phyloP scores from a whole-genome alignment of 495 filamentous ascomycete species.

The Penicillium odoratum region DNA sequence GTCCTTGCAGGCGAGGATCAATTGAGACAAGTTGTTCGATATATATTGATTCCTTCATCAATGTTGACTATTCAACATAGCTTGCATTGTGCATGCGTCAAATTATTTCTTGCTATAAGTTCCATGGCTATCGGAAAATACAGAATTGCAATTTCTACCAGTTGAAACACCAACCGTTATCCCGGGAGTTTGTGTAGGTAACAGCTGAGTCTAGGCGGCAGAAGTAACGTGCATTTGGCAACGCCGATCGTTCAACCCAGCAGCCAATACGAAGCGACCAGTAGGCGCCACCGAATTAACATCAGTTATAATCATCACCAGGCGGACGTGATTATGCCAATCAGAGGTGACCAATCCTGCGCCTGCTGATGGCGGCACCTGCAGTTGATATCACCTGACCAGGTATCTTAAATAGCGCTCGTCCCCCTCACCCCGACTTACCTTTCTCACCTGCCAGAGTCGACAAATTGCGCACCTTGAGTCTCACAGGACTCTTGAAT shows the following conservation, averaged over 20 bases:
- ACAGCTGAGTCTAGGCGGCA: conserved; percentile 4
- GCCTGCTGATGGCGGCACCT: conserved; percentile 2
- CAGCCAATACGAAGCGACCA: conserved; percentile 15
- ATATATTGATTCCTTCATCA: neutral
- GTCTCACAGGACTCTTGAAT: conserved; percentile 30
- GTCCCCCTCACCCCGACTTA: conserved; percentile 14
- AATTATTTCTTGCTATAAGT: neutral
- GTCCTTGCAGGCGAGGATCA: neutral
- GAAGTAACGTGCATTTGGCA: conserved; percentile 11
- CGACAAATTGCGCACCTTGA: conserved; percentile 35
- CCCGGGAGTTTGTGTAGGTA: neutral
- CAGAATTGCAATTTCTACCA: neutral
- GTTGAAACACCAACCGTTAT: neutral
- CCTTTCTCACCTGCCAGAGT: conserved; percentile 39
- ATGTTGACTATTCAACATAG: neutral
- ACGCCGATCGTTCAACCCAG: conserved; percentile 16
- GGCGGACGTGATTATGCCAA: conserved; percentile 6
- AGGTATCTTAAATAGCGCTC: conserved; percentile 31
- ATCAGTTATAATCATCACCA: conserved; percentile 9
- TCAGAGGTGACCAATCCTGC: neutral
- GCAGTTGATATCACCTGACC: conserved; percentile 34
- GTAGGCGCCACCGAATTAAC: conserved; percentile 19
- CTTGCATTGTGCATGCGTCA: neutral
- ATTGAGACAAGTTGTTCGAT: neutral
- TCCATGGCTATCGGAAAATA: neutral